These are phyloP conservation scores for Fusarium miscanthi DNA, from an alignment of 2,329 filamentous ascomycete species.

Conservation along the genomic window DNA sequence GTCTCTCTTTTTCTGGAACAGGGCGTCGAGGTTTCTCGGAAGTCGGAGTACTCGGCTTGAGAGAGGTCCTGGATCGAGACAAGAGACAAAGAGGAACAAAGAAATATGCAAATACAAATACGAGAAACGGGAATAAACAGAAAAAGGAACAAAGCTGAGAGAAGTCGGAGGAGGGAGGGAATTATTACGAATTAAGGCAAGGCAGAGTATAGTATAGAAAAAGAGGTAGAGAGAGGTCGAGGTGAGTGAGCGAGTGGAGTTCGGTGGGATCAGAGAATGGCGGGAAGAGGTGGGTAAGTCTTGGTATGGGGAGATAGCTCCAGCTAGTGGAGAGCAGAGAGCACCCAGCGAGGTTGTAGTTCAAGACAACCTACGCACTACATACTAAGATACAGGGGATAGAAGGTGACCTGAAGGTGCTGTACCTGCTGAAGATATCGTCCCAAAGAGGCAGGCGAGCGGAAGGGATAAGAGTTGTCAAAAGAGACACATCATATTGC, in stretches of 20 bases:
- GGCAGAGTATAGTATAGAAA: constrained; percentile 19
- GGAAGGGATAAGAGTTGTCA: constrained; percentile 2
- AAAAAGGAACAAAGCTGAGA: constrained; percentile 9
- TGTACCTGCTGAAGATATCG: constrained; percentile 8
- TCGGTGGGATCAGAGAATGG: constrained; percentile 21
- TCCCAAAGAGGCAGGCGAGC: constrained; percentile 28
- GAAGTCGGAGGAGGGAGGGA: constrained; percentile 20
- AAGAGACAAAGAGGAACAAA: constrained; percentile 25
- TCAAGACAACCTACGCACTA: constrained; percentile 15
- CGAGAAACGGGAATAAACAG: constrained; percentile 16
- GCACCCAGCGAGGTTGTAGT: constrained; percentile 8
- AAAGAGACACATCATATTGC: constrained; percentile 9
- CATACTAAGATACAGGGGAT: not conserved
- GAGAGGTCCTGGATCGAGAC: constrained; percentile 6
- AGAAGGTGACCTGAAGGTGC: constrained; percentile 18
- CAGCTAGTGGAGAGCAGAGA: constrained; percentile 1
- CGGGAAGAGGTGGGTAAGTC: constrained; percentile 20
- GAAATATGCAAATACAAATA: constrained; percentile 12
- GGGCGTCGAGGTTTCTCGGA: constrained; percentile 24
- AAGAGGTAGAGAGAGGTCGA: constrained; percentile 4
- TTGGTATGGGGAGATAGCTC: constrained; percentile 24
- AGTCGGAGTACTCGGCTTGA: constrained; percentile 18
- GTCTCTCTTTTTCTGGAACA: constrained; percentile 30
- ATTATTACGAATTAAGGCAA: constrained; percentile 35
- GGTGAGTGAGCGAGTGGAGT: not conserved